phyloP scores from a whole-genome alignment of 768 basidiomycete species.

The Infundibulicybe gibba region DNA sequence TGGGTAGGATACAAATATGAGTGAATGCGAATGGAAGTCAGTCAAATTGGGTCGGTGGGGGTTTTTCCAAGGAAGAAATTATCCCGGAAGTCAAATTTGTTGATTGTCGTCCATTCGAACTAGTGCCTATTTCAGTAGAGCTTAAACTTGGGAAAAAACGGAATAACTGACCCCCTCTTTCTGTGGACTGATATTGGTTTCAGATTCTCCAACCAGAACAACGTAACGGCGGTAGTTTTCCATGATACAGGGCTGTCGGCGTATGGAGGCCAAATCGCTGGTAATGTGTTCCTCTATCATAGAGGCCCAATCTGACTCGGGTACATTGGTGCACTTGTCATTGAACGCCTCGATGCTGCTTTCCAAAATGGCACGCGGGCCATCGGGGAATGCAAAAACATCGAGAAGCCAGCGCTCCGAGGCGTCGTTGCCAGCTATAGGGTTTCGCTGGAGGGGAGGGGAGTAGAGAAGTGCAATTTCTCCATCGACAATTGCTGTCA shows the following conservation, averaged over 20 bases:
- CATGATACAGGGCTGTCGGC: conserved; percentile 63
- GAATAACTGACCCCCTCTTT: conserved; percentile 44
- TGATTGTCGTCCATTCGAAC: conserved; percentile 52
- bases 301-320: conserved; percentile 25
- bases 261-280: conserved; percentile 48
- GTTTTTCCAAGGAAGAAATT: conserved; percentile 31
- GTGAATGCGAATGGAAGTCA: too few relatives aligned
- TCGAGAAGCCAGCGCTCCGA: conserved; percentile 35
- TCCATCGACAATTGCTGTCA: conserved; percentile 53
- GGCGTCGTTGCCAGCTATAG: conserved; percentile 13
- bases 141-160: background rate
- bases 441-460: conserved; percentile 34
- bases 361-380: conserved; percentile 39
- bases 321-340: conserved; percentile 28
- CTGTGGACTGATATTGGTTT: conserved; percentile 20
- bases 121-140: conserved; percentile 14
- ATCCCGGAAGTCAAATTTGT: conserved; percentile 56
- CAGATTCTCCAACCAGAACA: conserved; percentile 40
- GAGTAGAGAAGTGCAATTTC: conserved; percentile 48
- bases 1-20: too few relatives aligned
- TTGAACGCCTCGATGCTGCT: conserved; percentile 38
- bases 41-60: too few relatives aligned
- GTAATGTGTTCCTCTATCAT: conserved; percentile 43
- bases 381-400: conserved; percentile 25
- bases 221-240: conserved; percentile 62